Base-by-base conservation (phyloP, 140 eudicot genomes). In the Stevia rebaudiana region DNA sequence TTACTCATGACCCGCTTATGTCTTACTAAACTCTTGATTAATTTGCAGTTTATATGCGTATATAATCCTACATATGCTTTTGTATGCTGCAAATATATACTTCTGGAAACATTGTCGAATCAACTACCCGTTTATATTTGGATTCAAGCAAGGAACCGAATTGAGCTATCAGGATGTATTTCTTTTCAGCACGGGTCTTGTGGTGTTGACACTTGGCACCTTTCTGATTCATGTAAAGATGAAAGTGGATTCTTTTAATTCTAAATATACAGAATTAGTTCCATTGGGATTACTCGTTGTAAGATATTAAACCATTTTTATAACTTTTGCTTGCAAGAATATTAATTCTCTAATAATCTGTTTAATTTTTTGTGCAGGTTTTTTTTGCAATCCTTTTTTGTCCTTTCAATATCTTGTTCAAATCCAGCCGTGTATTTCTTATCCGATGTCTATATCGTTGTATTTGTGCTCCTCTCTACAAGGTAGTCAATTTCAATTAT, bases 71-170 rank as follows among this genome's bases (percentile, higher is more conserved):
- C 95, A 86, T 68, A 73, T 86, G 90, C 85, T 86, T 63, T 71
- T 86, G 65, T 90, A 90, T 63, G 87, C 94, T 67, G 84, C 82
- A 68, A 80, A 82, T 80, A 81, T 84, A 81, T 86, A 79, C 80
- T 82, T 90, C 49, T 86, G 94, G 97, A 86, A 66, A 77, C 87
- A 79, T 43, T 86, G 76, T 67, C 71, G 81, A 58, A 73, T 86
- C 94, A 86, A 86, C 82, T 90, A 90, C 65, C 79, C 87, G 25
- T 90, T 90, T 50, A 90, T 90, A 77, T 90, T 90, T 61, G 95
- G 85, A 17, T 81, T 90, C 82, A 78, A 80, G 56, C 89, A 80
- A 49, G 90, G 94, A 61, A 86, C 94, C 35, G 95, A 83, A 71
- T 66, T 86, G 72, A 81, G 90, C 77, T 80, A 71, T 75, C 65